Conservation (phyloP, 2,329 filamentous ascomycete genomes). For the Trichoderma asperellum region DNA sequence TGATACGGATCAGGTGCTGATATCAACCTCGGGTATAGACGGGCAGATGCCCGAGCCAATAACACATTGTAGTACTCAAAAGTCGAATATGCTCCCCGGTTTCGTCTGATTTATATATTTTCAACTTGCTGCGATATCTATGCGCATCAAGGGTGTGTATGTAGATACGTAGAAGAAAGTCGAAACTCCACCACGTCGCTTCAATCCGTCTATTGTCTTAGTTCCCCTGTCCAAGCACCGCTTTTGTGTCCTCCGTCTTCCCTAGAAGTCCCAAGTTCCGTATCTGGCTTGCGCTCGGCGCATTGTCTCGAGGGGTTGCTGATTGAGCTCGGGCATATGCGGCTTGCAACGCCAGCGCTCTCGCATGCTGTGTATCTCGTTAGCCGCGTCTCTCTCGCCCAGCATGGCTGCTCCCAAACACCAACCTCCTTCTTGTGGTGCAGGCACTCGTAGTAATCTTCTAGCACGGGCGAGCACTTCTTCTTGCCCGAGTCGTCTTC, state of each 20-base stretch:
- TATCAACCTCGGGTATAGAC: background rate
- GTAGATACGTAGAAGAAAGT: slow-evolving; percentile 8
- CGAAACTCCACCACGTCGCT: slow-evolving; percentile 48
- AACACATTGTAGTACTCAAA: background rate
- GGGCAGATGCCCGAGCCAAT: background rate
- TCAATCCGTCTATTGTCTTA: slow-evolving; percentile 30
- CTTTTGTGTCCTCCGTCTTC: slow-evolving; percentile 78
- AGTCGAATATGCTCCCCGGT: background rate
- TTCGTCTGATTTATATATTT: slow-evolving; percentile 18
- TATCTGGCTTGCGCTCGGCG: slow-evolving; percentile 83
- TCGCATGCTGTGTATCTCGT: slow-evolving; percentile 66
- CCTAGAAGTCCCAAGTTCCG: slow-evolving; percentile 81
- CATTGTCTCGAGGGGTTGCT: slow-evolving; percentile 75
- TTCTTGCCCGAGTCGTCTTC: slow-evolving; percentile 81
- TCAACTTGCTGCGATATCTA: slow-evolving; percentile 20
- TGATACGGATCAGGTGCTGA: too few relatives aligned
- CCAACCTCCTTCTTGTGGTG: slow-evolving; percentile 98
- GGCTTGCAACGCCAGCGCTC: slow-evolving; percentile 76
- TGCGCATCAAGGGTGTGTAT: background rate
- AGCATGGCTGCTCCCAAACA: slow-evolving; percentile 27
- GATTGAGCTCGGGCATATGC: slow-evolving; percentile 83
- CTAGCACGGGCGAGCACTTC: slow-evolving; percentile 82
- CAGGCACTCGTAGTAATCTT: slow-evolving; percentile 98
- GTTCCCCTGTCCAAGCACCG: slow-evolving; percentile 50
- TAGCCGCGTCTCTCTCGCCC: slow-evolving; percentile 22